Percentiles rank a stretch among this genome's conserved stretches.
These are phyloP conservation scores for Phytophthora melonis DNA, from an alignment of 352 stramenopile species.

Conservation along the genomic window DNA sequence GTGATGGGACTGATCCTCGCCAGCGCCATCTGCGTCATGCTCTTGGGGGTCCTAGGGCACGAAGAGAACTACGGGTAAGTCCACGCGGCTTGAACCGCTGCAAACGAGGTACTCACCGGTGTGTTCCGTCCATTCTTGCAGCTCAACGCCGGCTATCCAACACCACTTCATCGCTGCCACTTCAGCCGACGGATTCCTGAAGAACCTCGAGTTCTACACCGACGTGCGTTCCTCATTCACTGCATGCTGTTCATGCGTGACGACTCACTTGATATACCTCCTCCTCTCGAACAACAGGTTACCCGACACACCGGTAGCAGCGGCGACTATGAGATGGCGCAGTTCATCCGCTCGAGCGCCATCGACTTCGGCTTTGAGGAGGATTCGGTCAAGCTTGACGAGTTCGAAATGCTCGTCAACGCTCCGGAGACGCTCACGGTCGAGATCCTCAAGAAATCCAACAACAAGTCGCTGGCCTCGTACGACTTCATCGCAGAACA, in stretches of 20 bases:
- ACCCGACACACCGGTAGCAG: conserved; percentile 66
- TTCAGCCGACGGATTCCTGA: conserved; percentile 65
- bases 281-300: conserved; percentile 32
- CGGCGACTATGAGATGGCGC: conserved; percentile 77
- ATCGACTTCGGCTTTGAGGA: conserved; percentile 84
- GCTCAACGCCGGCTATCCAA: conserved; percentile 75
- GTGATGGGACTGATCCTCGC: conserved; percentile 66
- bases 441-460: conserved; percentile 36
- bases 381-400: conserved; percentile 79
- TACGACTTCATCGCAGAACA: conserved; percentile 43
- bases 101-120: conserved; percentile 1
- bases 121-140: conserved; percentile 21
- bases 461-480: conserved; percentile 33
- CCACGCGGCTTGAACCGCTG: neutral
- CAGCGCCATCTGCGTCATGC: conserved; percentile 69
- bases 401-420: conserved; percentile 87
- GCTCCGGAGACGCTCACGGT: conserved; percentile 70
- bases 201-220: conserved; percentile 83
- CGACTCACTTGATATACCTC: neutral
- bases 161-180: conserved; percentile 84
- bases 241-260: neutral
- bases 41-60: conserved; percentile 68
- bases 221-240: conserved; percentile 42
- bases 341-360: conserved; percentile 78
- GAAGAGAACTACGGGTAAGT: conserved; percentile 78